A percentile compares a stretch with the other conserved stretches of the same genome.
These are phyloP conservation scores for Nicotiana noctiflora DNA, from an alignment of 257 asterid genomes.

Conservation along the genomic window DNA sequence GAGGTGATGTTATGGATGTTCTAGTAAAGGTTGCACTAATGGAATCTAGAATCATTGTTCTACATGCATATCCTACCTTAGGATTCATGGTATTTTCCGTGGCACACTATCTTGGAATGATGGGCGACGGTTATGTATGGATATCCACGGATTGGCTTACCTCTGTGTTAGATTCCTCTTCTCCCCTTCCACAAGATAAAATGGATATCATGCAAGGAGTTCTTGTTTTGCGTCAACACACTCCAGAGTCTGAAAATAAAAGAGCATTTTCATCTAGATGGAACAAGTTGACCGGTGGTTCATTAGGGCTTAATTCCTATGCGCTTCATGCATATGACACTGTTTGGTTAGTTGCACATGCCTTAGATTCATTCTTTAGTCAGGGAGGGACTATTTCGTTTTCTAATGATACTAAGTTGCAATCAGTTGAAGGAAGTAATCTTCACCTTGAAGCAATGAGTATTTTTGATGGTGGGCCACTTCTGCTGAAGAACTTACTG, in stretches of 20 bases:
- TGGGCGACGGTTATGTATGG: slow-evolving; percentile 48
- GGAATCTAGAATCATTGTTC: slow-evolving; percentile 42
- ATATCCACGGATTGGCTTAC: slow-evolving; percentile 51
- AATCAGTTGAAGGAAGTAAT: slow-evolving; percentile 32
- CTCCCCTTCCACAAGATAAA: slow-evolving; percentile 20
- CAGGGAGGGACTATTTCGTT: slow-evolving; percentile 73
- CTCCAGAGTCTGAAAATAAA: slow-evolving; percentile 38
- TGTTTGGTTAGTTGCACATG: slow-evolving; percentile 80
- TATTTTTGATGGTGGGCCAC: slow-evolving; percentile 75
- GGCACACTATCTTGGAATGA: slow-evolving; percentile 45
- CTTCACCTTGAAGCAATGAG: slow-evolving; percentile 65
- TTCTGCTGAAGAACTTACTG: slow-evolving; percentile 45
- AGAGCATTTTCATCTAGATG: slow-evolving; percentile 46
- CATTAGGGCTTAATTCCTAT: slow-evolving; percentile 58
- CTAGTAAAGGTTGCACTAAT: slow-evolving; percentile 32
- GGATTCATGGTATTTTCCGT: slow-evolving; percentile 38
- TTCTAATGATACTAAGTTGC: slow-evolving; percentile 50
- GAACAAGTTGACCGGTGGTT: slow-evolving; percentile 46
- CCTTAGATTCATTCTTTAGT: slow-evolving; percentile 53
- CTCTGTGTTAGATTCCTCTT: slow-evolving; percentile 35
- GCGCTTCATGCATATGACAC: slow-evolving; percentile 80
- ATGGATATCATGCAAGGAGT: slow-evolving; percentile 40
- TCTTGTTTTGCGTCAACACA: slow-evolving; percentile 38
- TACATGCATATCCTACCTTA: slow-evolving; percentile 28
- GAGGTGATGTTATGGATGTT: slow-evolving; percentile 34